phyloP scores from a whole-genome alignment of 441 rosid genomes.

The Gossypium aridum region DNA sequence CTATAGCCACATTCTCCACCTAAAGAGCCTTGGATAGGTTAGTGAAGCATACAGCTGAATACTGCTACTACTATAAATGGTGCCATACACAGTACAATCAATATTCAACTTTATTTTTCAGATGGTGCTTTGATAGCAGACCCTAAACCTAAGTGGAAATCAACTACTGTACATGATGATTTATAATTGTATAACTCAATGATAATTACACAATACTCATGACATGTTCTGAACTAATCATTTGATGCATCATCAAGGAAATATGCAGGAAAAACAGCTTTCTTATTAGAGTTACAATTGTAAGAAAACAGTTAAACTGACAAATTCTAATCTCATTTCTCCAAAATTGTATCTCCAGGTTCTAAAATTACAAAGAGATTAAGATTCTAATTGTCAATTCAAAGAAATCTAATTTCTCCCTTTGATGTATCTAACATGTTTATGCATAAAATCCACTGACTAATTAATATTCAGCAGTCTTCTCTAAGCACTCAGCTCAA shows the following conservation, averaged over 20 bases:
- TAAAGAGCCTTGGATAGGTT: neutral
- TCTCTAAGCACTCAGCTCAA: neutral
- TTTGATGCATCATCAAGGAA: neutral
- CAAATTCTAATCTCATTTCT: neutral
- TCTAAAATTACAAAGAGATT: neutral
- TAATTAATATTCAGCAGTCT: neutral
- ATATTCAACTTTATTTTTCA: neutral
- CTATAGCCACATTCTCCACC: neutral
- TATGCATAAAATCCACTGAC: neutral
- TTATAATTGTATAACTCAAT: neutral
- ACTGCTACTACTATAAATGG: neutral
- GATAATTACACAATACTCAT: neutral
- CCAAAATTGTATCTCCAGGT: neutral
- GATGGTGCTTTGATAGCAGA: neutral
- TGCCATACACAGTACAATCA: neutral
- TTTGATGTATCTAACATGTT: neutral
- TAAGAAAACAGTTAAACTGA: neutral
- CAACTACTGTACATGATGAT: neutral
- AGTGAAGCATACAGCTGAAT: neutral
- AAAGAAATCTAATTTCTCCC: neutral
- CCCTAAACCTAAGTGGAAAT: neutral
- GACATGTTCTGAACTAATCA: neutral
- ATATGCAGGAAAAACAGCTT: neutral
- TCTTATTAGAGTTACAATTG: neutral
- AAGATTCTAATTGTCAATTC: neutral